Percentiles rank a stretch among this genome's conserved stretches.
Conservation (phyloP, 2,329 filamentous ascomycete species). For the Colletotrichum falcatum region DNA sequence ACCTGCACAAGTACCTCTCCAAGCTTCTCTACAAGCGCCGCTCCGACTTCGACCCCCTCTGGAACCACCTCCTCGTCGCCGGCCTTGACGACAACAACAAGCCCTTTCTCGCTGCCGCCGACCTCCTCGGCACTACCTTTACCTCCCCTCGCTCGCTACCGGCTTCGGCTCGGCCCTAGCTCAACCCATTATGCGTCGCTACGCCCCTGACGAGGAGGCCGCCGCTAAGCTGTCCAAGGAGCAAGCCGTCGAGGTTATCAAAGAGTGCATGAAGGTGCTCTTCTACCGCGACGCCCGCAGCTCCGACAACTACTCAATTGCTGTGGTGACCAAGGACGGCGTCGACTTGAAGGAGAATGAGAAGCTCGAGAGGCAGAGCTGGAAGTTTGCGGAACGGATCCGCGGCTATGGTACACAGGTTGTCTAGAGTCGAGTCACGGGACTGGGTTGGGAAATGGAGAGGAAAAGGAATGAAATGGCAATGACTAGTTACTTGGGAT, state of each 20-base stretch:
- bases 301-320: conserved; percentile 91
- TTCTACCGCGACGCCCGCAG: conserved; percentile 97
- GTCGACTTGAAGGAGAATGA: conserved; percentile 86
- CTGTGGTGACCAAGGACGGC: conserved; percentile 89
- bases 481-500: conserved; percentile 24
- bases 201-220: conserved; percentile 86
- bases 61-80: conserved; percentile 94
- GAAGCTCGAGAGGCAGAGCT: conserved; percentile 94
- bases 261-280: conserved; percentile 97
- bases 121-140: conserved; percentile 94
- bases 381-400: conserved; percentile 96
- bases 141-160: conserved; percentile 86
- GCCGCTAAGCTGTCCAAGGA: conserved; percentile 79
- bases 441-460: neutral
- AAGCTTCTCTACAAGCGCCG: conserved; percentile 97
- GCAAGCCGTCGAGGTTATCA: conserved; percentile 81
- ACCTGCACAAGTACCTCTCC: conserved; percentile 95
- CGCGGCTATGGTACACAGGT: conserved; percentile 93
- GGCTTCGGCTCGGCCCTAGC: conserved; percentile 95
- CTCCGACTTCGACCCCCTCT: conserved; percentile 95
- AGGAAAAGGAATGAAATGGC: conserved; percentile 28
- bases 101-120: conserved; percentile 92
- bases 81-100: conserved; percentile 83
- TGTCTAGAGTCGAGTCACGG: conserved; percentile 53
- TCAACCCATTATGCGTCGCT: conserved; percentile 87